Evolutionary conservation across 164 flowering plant genomes (phyloP).

Genomic region (Hamamelis virginiana): DNA sequence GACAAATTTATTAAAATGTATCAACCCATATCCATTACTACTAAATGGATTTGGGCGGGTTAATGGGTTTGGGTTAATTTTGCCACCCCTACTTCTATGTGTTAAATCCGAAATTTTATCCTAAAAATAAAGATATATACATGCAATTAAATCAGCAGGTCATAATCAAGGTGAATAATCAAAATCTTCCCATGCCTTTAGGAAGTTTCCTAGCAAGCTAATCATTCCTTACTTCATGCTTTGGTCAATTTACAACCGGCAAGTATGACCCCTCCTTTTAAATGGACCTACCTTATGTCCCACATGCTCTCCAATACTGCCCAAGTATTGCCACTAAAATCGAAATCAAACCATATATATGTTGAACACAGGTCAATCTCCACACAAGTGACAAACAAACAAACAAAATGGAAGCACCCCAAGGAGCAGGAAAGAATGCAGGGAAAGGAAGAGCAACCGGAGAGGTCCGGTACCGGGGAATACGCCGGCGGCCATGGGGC

Average conservation of each 20-base stretch:
- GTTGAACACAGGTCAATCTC: too few relatives aligned
- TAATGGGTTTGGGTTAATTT: too few relatives aligned
- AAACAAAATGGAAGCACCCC: background rate
- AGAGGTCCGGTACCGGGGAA: conserved; percentile 27
- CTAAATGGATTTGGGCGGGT: too few relatives aligned
- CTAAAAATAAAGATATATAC: too few relatives aligned
- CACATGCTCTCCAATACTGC: too few relatives aligned
- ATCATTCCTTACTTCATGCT: too few relatives aligned
- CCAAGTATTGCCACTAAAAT: background rate
- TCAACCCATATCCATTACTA: too few relatives aligned
- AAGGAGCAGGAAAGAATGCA: background rate
- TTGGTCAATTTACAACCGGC: background rate
- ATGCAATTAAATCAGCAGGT: too few relatives aligned
- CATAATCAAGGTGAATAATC: background rate
- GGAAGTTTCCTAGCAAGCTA: conserved; percentile 1
- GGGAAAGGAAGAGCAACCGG: background rate
- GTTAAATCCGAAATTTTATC: too few relatives aligned
- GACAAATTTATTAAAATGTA: too few relatives aligned
- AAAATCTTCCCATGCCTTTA: background rate
- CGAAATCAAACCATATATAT: background rate
- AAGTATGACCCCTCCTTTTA: background rate
- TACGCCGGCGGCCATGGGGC: conserved; percentile 41
- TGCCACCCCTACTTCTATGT: too few relatives aligned
- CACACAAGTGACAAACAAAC: background rate
- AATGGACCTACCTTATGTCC: background rate